phyloP scores from a whole-genome alignment of 2,329 filamentous ascomycete genomes.

The Ophiocordyceps camponoti-rufipedis region DNA sequence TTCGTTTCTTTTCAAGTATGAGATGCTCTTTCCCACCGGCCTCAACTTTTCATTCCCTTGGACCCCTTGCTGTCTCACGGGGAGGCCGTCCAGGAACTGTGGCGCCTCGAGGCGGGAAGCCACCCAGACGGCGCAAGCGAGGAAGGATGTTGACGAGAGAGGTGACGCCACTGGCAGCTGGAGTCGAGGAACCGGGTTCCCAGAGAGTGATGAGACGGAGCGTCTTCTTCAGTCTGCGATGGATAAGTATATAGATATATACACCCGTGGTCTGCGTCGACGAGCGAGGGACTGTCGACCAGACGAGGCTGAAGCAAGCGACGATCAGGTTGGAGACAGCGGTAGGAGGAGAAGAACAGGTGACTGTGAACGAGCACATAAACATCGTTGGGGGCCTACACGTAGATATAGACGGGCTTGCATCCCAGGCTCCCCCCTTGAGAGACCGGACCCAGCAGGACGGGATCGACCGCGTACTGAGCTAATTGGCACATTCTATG shows the following conservation, averaged over 20 bases:
- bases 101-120: not conserved
- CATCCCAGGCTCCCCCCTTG: conserved; percentile 1
- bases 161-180: not conserved
- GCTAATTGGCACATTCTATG: not conserved
- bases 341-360: not conserved
- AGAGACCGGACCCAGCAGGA: conserved; percentile 2
- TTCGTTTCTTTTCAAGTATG: too few species aligned
- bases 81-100: not conserved
- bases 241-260: not conserved
- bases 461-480: conserved; percentile 4
- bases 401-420: conserved; percentile 4
- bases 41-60: not conserved
- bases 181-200: not conserved
- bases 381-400: conserved; percentile 4
- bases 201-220: not conserved
- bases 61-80: not conserved
- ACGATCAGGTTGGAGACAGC: not conserved
- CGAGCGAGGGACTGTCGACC: not conserved
- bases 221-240: not conserved
- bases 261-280: not conserved
- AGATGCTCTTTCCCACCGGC: too few species aligned
- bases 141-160: not conserved
- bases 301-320: not conserved
- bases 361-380: not conserved
- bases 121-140: not conserved